Evolutionary conservation across 352 stramenopile genomes (phyloP), one percentile per base, ranked within the genome.

Genomic region (Globisporangium canariense): DNA sequence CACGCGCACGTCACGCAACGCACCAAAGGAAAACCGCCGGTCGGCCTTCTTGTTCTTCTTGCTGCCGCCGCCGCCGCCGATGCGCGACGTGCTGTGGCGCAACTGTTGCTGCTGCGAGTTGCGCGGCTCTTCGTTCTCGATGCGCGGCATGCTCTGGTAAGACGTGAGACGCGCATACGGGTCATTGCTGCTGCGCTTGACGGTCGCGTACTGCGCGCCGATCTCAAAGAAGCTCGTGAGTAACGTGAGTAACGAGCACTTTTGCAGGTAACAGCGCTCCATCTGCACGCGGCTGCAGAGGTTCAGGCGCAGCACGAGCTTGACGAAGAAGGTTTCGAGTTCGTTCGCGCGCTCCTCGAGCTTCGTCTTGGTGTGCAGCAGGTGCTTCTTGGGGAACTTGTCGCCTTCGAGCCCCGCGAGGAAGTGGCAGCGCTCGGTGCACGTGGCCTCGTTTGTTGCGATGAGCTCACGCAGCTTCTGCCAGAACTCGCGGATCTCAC

Each of bases 321-420:
- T 79, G 47, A 85, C 70, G 47, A 91, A 88, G 60, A 89, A 83
- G 16, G 70, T 69, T 45, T 91, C 76, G 11, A 91, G 67, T 16
- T 84, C 75, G 8, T 72, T 71, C 2, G 78, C 78, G 13, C 78
- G 78, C 20, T 70, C 68, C 43, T 90, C 78, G 32, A 91, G 71
- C 62, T 76, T 81, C 58, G 78, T 81, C 56, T 83, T 77, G n/a
- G 80, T 90, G 58, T 90, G 77, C 40, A 90, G 60, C 34, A 91
- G 56, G 45, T 81, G 77, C 66, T 87, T 90, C 70, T 89, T 90
- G 16, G 83, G 83, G 67, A 91, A 91, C 67, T 88, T 89, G 74
- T 90, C 79, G 54, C 71, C 68, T 59, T 91, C 80, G 16, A 88
- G 68, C 11, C 83, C 83, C 3, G 72, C 75, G 28, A 91, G 71